phyloP scores from a whole-genome alignment of 2,329 filamentous ascomycete species.

The Botryotinia narcissicola region DNA sequence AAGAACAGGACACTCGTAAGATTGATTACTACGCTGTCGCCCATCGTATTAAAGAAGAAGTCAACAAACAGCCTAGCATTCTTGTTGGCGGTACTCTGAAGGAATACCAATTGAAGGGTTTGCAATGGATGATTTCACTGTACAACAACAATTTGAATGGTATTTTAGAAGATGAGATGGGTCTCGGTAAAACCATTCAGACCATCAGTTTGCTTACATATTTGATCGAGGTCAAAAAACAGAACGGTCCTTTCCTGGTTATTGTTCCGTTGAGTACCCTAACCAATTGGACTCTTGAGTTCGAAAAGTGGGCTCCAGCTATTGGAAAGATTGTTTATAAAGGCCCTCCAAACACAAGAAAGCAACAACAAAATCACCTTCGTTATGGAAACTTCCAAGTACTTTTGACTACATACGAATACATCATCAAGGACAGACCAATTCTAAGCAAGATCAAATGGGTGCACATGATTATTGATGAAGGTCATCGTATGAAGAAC shows the following conservation, averaged over 20 bases:
- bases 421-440: slow-evolving; percentile 98
- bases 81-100: slow-evolving; percentile 91
- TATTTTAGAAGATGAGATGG: slow-evolving; percentile 98
- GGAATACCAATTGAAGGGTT: slow-evolving; percentile 96
- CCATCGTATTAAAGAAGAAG: slow-evolving; percentile 91
- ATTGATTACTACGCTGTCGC: slow-evolving; percentile 99
- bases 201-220: slow-evolving; percentile 98
- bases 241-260: slow-evolving; percentile 88
- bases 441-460: slow-evolving; percentile 98
- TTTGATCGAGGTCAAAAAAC: slow-evolving; percentile 91
- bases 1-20: slow-evolving; percentile 69
- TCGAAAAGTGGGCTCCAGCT: slow-evolving; percentile 96
- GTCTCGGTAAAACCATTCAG: slow-evolving; percentile 98
- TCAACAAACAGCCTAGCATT: slow-evolving; percentile 77
- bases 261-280: slow-evolving; percentile 96
- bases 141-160: slow-evolving; percentile 99
- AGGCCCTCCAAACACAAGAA: slow-evolving; percentile 83
- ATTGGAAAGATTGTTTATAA: slow-evolving; percentile 92
- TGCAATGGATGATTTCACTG: slow-evolving; percentile 99
- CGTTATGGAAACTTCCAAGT: slow-evolving; percentile 96
- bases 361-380: slow-evolving; percentile 89
- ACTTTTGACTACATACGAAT: slow-evolving; percentile 95
- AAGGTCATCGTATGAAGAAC: slow-evolving; percentile 99
- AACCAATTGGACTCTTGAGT: slow-evolving; percentile 98
- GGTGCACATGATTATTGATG: slow-evolving; percentile 99